Evolutionary conservation across 192 early-diverging fungal species (phyloP), one percentile per base, ranked within the genome.

Genomic region (Linnemannia elongata): DNA sequence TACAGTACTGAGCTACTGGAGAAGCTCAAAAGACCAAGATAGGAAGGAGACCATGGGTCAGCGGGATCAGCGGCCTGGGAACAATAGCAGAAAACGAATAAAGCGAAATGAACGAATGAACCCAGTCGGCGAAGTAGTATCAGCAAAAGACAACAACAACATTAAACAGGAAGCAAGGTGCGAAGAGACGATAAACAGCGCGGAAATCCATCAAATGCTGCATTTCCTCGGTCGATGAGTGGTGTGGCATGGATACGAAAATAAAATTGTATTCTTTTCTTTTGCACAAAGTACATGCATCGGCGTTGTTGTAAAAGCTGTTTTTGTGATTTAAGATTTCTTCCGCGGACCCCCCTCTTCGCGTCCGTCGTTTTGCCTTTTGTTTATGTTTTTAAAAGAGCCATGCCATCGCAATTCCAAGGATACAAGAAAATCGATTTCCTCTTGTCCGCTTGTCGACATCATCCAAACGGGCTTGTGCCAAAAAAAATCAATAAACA

Each of bases 21-120:
- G 70, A 42, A 72, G 18, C 20, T 15, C 15, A 27, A 72, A 72
- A 72, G 39, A 42, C 70, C 70, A 39, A 72, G 70, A 42, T 36
- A 42, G 70, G 70, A 72, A 72, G 70, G 70, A 15, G 70, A 22
- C 60, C 60, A 72, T 42, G 36, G 70, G 70, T 44, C 70, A 72
- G 70, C 20, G 70, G 70, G 70, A 42, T n/a, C 38, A 44, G 70
- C 5, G 12, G 6, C 36, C 70, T 72, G 70, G 70, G 41, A 72
- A 42, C 36, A 71, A 42, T 0, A 71, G 38, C 3, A 71, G 38
- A 39, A 35, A 41, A n/a, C 8, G 69, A 71, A n/a, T 18, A 36
- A 69, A 66, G 60, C 24, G 60, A 33, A 33, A 22, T 35, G 66
- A 4, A 35, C 12, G 35, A 35, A 30, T 6, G 66, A 22, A 69